Conservation (phyloP, 176 grass and related monocot genomes). For the Calamus simplicifolius region DNA sequence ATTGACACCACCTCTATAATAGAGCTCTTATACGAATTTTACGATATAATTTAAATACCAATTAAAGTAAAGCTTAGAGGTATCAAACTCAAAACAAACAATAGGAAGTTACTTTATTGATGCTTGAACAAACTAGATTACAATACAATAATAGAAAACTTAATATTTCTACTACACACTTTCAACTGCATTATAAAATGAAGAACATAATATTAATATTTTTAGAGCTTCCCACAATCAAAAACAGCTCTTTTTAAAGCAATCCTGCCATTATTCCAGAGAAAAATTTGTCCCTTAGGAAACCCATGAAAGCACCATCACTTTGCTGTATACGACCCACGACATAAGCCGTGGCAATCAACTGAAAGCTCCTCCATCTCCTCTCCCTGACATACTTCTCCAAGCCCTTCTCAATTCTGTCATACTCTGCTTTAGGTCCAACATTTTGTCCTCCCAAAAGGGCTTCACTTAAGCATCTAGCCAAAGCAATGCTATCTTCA, state of each 20-base stretch:
- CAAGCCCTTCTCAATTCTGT: slow-evolving; percentile 24
- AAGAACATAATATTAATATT: background rate
- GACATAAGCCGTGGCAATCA: slow-evolving; percentile 21
- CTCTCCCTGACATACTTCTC: slow-evolving; percentile 33
- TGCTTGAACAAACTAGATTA: no score
- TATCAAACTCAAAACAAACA: no score
- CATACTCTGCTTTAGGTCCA: background rate
- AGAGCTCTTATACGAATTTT: no score
- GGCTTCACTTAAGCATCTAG: slow-evolving; percentile 41
- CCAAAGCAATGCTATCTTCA: slow-evolving; percentile 52
- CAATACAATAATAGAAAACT: no score
- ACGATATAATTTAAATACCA: no score
- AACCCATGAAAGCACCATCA: slow-evolving; percentile 8
- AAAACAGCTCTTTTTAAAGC: slow-evolving; percentile 29
- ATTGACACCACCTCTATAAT: no score
- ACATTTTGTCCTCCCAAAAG: background rate
- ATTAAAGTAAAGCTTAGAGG: no score
- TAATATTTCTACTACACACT: no score
- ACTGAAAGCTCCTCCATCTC: slow-evolving; percentile 50
- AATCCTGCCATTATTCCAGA: slow-evolving; percentile 11
- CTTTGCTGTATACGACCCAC: slow-evolving; percentile 47
- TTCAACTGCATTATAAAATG: no score
- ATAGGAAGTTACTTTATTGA: no score
- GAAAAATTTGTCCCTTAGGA: slow-evolving; percentile 43
- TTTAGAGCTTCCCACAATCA: slow-evolving; percentile 36